Conservation (phyloP, 2,329 filamentous ascomycete genomes). For the Tolypocladium ovalisporum region DNA sequence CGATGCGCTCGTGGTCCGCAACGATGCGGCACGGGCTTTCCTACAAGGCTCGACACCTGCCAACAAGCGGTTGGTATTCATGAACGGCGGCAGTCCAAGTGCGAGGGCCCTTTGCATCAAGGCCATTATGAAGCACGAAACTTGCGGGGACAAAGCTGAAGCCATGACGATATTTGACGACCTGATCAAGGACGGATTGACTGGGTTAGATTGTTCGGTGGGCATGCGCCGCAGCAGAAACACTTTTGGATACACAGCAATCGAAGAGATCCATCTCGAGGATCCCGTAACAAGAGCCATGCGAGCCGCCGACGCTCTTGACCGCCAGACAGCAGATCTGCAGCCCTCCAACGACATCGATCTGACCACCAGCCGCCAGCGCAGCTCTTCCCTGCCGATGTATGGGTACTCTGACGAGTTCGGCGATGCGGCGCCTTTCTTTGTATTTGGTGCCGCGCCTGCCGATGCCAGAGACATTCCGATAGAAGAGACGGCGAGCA, state of each 20-base stretch:
- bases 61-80: constrained; percentile 46
- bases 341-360: constrained; percentile 39
- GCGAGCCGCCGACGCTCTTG: constrained; percentile 47
- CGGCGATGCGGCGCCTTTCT: constrained; percentile 34
- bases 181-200: constrained; percentile 37
- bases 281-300: constrained; percentile 45
- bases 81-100: constrained; percentile 46
- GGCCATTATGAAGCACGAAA: constrained; percentile 41
- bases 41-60: constrained; percentile 31
- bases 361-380: constrained; percentile 28
- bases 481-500: constrained; percentile 4
- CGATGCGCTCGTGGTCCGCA: constrained; percentile 34
- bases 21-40: constrained; percentile 39
- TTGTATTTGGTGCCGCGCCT: constrained; percentile 30
- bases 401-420: constrained; percentile 32
- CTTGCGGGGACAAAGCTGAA: constrained; percentile 33
- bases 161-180: constrained; percentile 41
- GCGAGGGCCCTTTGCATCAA: constrained; percentile 44
- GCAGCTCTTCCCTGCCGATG: constrained; percentile 39
- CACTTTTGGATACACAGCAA: neutral
- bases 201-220: constrained; percentile 19
- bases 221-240: constrained; percentile 9
- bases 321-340: constrained; percentile 43
- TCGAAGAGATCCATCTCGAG: constrained; percentile 12
- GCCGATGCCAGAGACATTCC: constrained; percentile 11